Percentiles rank a stretch among this genome's conserved stretches.
Evolutionary conservation across 73 alveolate genomes (phyloP).

Genomic region (Symbiodinium pilosum): DNA sequence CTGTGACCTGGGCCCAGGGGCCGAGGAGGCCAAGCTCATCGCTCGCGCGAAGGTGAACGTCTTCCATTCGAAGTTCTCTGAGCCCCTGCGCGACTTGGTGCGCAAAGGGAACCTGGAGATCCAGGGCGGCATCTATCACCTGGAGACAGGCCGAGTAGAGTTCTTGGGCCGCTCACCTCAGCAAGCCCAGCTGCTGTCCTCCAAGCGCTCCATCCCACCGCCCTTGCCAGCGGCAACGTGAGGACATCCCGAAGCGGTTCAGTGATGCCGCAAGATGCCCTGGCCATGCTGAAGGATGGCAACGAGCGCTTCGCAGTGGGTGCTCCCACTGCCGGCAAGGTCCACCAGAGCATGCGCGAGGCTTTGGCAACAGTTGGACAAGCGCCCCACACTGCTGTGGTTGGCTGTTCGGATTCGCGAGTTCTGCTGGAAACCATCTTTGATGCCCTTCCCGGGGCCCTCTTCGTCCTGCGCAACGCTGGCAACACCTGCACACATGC

Average conservation of each 20-base stretch:
- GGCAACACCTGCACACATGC: slow-evolving; percentile 44
- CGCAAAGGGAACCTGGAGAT: slow-evolving; percentile 62
- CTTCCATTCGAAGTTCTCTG: slow-evolving; percentile 26
- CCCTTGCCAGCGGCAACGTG: not conserved
- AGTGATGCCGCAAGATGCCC: slow-evolving; percentile 24
- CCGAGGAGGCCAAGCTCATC: not conserved
- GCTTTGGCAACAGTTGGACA: slow-evolving; percentile 49
- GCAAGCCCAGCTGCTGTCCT: slow-evolving; percentile 24
- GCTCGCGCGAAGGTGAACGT: slow-evolving; percentile 58
- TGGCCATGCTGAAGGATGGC: slow-evolving; percentile 42
- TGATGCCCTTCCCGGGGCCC: slow-evolving; percentile 60
- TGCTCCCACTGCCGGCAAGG: slow-evolving; percentile 46
- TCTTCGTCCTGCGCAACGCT: slow-evolving; percentile 72
- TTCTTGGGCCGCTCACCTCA: slow-evolving; percentile 42
- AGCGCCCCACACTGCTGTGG: slow-evolving; percentile 65
- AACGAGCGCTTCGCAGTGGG: slow-evolving; percentile 60
- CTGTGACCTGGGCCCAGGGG: slow-evolving; percentile 33
- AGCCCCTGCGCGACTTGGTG: slow-evolving; percentile 45
- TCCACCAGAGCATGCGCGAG: slow-evolving; percentile 36
- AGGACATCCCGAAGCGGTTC: slow-evolving; percentile 32
- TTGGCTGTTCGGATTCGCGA: slow-evolving; percentile 60
- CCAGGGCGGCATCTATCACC: slow-evolving; percentile 68
- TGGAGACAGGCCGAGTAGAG: slow-evolving; percentile 40
- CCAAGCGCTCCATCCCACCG: slow-evolving; percentile 33
- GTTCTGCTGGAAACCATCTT: slow-evolving; percentile 71